Evolutionary conservation across 1,284 basidiomycete species (phyloP), one percentile per base, ranked within the genome.

Genomic region (Coniophora puteana): DNA sequence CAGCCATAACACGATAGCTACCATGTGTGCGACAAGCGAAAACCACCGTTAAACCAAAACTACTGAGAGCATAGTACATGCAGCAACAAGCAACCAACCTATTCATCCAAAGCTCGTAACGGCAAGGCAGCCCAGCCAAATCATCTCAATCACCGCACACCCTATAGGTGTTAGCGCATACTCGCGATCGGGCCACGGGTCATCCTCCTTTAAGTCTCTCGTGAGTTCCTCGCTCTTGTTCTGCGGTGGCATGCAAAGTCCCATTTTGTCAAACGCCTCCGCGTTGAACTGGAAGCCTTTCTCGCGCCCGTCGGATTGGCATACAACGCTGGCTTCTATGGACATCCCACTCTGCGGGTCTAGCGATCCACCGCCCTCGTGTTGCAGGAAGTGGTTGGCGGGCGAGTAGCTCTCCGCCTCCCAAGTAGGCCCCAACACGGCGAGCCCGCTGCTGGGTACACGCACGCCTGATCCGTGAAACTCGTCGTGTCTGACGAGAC

Each of bases 111-210:
- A 88, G 48, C 81, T 84, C 44, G 80, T 83, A 44, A 90, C 68
- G 8, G 87, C 83, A 55, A 90, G 70, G 44, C 80, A 80, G 8
- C 85, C 88, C 33, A 85, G 67, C 83, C 86, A 90, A 18, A 80
- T 80, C 83, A 89, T 85, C 66, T 90, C 87, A 47, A 87, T 70
- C 17, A 79, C 82, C 3, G 88, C 83, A 45, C 76, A 72, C 24
- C 87, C 87, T 38, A 90, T 75, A 1, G 83, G 77, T 7, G 82
- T 90, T 47, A 86, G 65, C 39, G n/a, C n/a, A n/a, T n/a, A n/a
- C 59, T 3, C 65, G 63, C 37, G 60, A 54, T 34, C 51, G 52
- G 32, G 60, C 55, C 40, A 46, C 46, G 36, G 53, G 30, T 57
- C 58, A 38, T 68, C 65, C 35, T 68, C 61, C 13, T n/a, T n/a